Conservation (phyloP, 441 rosid genomes). For the Pelargonium exstipulatum region DNA sequence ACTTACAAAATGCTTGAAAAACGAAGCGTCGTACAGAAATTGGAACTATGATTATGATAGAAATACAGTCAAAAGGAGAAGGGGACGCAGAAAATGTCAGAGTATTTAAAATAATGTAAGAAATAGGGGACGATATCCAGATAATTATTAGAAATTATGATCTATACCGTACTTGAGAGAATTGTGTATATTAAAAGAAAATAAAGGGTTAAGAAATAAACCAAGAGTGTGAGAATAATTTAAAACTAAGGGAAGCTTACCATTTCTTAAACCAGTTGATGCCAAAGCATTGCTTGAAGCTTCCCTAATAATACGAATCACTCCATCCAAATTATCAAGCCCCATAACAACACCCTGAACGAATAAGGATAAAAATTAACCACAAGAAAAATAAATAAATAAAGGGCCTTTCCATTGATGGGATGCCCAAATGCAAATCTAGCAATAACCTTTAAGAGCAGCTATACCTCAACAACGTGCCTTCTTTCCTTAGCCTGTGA, state of each 20-base stretch:
- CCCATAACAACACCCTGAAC: conserved; percentile 73
- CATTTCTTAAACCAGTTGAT: conserved; percentile 51
- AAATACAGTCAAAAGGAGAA: background rate
- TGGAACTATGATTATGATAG: background rate
- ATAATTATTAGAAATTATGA: conserved; percentile 1
- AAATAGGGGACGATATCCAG: background rate
- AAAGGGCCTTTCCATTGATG: background rate
- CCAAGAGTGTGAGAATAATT: background rate
- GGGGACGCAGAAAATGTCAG: background rate
- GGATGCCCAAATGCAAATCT: background rate
- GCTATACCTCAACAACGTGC: conserved; percentile 78
- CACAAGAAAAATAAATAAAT: background rate
- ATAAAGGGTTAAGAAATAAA: background rate
- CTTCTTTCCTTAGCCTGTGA: conserved; percentile 77
- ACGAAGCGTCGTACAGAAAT: background rate
- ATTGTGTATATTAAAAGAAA: background rate
- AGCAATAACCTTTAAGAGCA: background rate
- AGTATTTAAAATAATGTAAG: background rate
- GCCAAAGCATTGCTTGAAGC: conserved; percentile 70
- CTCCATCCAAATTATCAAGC: conserved; percentile 75
- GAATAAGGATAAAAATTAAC: background rate
- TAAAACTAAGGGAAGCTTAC: conserved; percentile 29
- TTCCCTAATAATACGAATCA: conserved; percentile 54
- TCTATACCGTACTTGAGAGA: background rate
- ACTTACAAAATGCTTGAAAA: background rate